Evolutionary conservation across 495 filamentous ascomycete species (phyloP).

Genomic region (Hypoxylon perforatum): DNA sequence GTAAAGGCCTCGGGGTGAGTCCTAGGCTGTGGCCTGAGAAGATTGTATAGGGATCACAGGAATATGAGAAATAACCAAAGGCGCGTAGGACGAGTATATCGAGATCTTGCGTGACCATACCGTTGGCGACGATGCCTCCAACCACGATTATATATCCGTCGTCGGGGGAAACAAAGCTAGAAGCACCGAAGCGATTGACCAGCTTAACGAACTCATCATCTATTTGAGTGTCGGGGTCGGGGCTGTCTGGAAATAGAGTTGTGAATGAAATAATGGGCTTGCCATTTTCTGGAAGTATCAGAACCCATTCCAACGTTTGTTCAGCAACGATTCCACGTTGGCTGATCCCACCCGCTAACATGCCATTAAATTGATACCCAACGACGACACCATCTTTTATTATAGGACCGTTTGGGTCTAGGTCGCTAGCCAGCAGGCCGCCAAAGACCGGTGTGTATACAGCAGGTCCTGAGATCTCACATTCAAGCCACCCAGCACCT

Average conservation of each 20-base stretch:
- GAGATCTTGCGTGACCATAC: constrained; percentile 49
- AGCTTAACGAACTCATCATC: constrained; percentile 24
- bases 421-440: constrained; percentile 52
- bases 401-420: constrained; percentile 1
- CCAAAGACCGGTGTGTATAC: constrained; percentile 70
- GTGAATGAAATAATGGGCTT: constrained; percentile 42
- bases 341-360: constrained; percentile 75
- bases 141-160: constrained; percentile 49
- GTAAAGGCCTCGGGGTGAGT: constrained; percentile 62
- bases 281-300: constrained; percentile 44
- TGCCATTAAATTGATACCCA: constrained; percentile 54
- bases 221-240: background rate
- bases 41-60: constrained; percentile 23
- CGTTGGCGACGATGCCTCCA: constrained; percentile 61
- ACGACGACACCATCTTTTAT: background rate
- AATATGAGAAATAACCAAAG: constrained; percentile 8
- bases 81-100: constrained; percentile 39
- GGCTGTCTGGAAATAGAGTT: constrained; percentile 3
- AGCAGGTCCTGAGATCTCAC: constrained; percentile 40
- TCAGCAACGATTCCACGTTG: constrained; percentile 66
- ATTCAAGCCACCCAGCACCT: constrained; percentile 58
- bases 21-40: constrained; percentile 22
- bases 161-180: constrained; percentile 38
- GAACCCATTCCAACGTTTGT: constrained; percentile 65
- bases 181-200: constrained; percentile 51